Evolutionary conservation across 2,329 filamentous ascomycete genomes (phyloP).

Genomic region (Nectriaceae sp.): DNA sequence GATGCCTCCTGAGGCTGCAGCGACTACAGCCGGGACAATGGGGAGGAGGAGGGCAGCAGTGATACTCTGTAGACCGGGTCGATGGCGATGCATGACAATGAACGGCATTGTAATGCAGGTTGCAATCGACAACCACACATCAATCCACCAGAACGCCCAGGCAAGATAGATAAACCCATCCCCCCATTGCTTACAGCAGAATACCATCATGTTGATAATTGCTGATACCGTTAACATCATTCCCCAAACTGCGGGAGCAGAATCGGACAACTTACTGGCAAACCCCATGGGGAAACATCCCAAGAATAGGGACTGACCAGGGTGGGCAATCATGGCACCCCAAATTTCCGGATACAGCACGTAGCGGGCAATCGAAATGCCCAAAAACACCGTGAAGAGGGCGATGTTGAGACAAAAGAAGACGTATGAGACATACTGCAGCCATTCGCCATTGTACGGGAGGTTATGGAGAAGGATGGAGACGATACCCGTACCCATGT

Average conservation of each 20-base stretch:
- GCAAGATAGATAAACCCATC: conserved; percentile 54
- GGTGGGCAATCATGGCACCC: conserved; percentile 65
- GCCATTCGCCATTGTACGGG: conserved; percentile 59
- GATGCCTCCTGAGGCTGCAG: conserved; percentile 64
- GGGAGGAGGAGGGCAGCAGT: conserved; percentile 68
- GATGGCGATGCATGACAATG: conserved; percentile 51
- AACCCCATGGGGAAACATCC: conserved; percentile 70
- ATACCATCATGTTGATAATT: conserved; percentile 65
- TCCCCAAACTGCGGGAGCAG: background rate
- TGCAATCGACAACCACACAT: conserved; percentile 52
- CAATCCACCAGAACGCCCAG: conserved; percentile 61
- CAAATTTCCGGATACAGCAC: conserved; percentile 67
- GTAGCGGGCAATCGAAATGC: conserved; percentile 62
- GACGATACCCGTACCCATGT: conserved; percentile 70
- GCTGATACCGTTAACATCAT: conserved; percentile 32
- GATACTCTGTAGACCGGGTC: conserved; percentile 54
- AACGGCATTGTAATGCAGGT: conserved; percentile 59
- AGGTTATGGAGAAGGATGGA: conserved; percentile 63
- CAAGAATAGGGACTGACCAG: conserved; percentile 67
- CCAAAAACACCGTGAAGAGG: conserved; percentile 57
- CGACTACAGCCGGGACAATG: conserved; percentile 67
- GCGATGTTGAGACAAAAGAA: conserved; percentile 62
- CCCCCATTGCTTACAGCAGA: conserved; percentile 65
- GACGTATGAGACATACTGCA: conserved; percentile 59
- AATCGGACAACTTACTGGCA: conserved; percentile 44